A percentile compares a stretch with the other conserved stretches of the same genome.
These are phyloP conservation scores for Bathelium albidoporum DNA, from an alignment of 495 filamentous ascomycete genomes.

Conservation along the genomic window DNA sequence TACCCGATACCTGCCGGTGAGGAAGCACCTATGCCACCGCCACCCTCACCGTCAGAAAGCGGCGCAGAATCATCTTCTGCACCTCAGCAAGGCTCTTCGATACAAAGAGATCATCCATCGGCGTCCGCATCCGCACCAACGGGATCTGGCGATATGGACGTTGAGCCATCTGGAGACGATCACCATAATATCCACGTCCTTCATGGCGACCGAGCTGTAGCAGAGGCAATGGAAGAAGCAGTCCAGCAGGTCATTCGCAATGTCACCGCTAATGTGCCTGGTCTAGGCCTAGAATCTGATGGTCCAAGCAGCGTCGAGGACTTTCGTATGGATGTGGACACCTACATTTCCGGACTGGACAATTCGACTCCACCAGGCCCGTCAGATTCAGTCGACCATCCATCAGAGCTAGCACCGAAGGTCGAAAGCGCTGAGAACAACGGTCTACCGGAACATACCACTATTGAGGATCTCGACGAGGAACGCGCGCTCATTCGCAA, in stretches of 20 bases:
- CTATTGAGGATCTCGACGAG: conserved; percentile 73
- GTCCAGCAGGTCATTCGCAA: not conserved
- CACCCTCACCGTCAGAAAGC: not conserved
- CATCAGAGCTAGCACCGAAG: not conserved
- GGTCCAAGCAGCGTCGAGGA: not conserved
- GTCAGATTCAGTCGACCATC: not conserved
- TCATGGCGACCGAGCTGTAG: not conserved
- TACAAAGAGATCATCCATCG: not conserved
- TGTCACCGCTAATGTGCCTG: not conserved
- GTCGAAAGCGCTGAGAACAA: conserved; percentile 11
- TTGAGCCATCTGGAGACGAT: not conserved
- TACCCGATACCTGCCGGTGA: conserved; percentile 53
- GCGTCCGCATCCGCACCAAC: not conserved
- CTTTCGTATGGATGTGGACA: not conserved
- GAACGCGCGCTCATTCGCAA: conserved; percentile 61
- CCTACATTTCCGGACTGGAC: not conserved
- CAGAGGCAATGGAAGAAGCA: not conserved
- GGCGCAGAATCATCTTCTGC: not conserved
- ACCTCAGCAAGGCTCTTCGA: not conserved
- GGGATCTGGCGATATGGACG: not conserved
- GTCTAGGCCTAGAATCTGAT: not conserved
- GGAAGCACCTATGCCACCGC: not conserved
- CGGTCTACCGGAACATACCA: conserved; percentile 38
- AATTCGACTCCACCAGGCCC: not conserved
- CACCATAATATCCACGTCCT: not conserved